A percentile compares a stretch with the other conserved stretches of the same genome.
phyloP scores from a whole-genome alignment of 2,329 filamentous ascomycete genomes.

The Diaporthe australafricana region DNA sequence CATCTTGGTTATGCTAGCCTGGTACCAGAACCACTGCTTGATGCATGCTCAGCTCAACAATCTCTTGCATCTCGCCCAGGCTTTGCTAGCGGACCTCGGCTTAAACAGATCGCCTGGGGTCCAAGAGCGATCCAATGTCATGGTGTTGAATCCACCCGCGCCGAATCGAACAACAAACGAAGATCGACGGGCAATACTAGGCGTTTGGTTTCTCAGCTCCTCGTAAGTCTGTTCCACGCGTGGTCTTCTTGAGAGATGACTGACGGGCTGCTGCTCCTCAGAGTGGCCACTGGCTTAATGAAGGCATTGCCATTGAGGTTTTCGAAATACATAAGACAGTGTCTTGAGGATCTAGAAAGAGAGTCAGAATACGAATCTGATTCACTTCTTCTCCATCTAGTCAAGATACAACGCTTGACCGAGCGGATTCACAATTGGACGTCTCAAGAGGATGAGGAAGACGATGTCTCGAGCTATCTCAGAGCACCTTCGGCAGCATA shows the following conservation, averaged over 20 bases:
- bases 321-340: conserved; percentile 63
- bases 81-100: conserved; percentile 59
- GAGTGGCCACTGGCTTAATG: conserved; percentile 55
- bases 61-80: conserved; percentile 59
- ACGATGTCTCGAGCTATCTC: conserved; percentile 49
- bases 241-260: background rate
- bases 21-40: conserved; percentile 67
- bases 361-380: conserved; percentile 60
- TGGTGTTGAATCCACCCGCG: conserved; percentile 54
- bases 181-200: conserved; percentile 63
- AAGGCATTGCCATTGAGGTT: conserved; percentile 62
- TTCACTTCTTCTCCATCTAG: conserved; percentile 55
- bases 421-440: conserved; percentile 61
- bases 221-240: conserved; percentile 53
- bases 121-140: conserved; percentile 55
- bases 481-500: conserved; percentile 58
- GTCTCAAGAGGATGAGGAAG: conserved; percentile 47
- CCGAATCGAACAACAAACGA: conserved; percentile 58
- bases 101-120: conserved; percentile 55
- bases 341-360: conserved; percentile 57
- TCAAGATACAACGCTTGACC: conserved; percentile 61
- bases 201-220: conserved; percentile 66
- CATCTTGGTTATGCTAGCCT: conserved; percentile 61
- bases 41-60: conserved; percentile 65
- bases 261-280: conserved; percentile 41